These are phyloP conservation scores for Sporothrix phasma DNA, from an alignment of 2,329 filamentous ascomycete genomes.

Conservation along the genomic window DNA sequence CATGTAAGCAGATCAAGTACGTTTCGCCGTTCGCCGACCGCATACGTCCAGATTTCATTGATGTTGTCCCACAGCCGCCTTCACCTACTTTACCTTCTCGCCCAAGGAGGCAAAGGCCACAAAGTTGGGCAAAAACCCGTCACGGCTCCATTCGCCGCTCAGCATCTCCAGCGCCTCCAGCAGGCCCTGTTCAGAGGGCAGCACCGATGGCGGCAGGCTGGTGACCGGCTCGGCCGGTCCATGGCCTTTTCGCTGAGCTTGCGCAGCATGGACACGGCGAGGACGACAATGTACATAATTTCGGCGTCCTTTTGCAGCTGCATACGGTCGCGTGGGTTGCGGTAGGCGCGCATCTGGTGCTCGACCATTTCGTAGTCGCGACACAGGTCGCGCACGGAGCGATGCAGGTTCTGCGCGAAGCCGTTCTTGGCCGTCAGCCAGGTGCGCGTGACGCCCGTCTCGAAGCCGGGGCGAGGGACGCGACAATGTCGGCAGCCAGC, in stretches of 20 bases:
- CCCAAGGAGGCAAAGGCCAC: constrained; percentile 52
- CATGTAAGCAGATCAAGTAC: too few relatives aligned
- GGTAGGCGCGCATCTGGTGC: constrained; percentile 22
- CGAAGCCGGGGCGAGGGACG: constrained; percentile 55
- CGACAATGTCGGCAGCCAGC: constrained; percentile 78
- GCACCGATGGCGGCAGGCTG: constrained; percentile 47
- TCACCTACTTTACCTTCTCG: not conserved
- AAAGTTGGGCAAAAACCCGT: constrained; percentile 58
- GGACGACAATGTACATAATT: constrained; percentile 53
- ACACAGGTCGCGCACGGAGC: constrained; percentile 63
- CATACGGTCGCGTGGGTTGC: constrained; percentile 21
- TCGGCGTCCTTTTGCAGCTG: constrained; percentile 39
- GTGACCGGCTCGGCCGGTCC: constrained; percentile 43
- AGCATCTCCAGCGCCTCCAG: constrained; percentile 58
- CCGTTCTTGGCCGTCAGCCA: constrained; percentile 82
- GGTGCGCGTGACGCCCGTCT: constrained; percentile 58
- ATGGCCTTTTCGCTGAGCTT: constrained; percentile 57
- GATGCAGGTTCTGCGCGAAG: constrained; percentile 70
- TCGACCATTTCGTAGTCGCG: constrained; percentile 41
- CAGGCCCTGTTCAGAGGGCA: constrained; percentile 58
- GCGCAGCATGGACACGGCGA: constrained; percentile 58
- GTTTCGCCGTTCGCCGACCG: not conserved
- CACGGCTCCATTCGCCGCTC: constrained; percentile 50
- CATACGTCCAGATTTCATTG: not conserved
- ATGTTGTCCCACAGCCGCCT: too few relatives aligned